Evolutionary conservation across 2,329 filamentous ascomycete genomes (phyloP).

Genomic region (Aureobasidium sp.): DNA sequence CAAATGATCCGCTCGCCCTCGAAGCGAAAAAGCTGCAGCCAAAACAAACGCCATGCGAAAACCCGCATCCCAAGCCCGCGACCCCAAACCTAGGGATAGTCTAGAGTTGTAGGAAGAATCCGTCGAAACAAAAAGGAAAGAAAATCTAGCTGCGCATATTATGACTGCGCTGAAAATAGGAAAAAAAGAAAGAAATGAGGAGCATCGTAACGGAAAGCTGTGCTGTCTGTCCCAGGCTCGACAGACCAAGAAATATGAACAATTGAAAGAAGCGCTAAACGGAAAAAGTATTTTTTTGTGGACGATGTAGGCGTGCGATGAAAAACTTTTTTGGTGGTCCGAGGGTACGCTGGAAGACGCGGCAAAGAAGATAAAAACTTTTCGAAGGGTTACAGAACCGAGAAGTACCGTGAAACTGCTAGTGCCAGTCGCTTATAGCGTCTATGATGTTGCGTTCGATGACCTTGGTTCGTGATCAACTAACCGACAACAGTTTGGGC

Average conservation of each 20-base stretch:
- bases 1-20: not conserved
- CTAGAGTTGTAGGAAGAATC: conserved; percentile 5
- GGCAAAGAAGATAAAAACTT: not conserved
- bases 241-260: conserved; percentile 14
- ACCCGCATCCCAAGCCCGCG: not conserved
- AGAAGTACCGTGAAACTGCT: not conserved
- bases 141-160: conserved; percentile 11
- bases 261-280: conserved; percentile 10
- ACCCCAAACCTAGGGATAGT: not conserved
- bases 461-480: not conserved
- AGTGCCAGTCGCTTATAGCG: not conserved
- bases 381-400: not conserved
- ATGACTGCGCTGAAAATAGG: not conserved
- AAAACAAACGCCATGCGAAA: conserved; percentile 8
- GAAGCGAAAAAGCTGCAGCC: not conserved
- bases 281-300: conserved; percentile 10
- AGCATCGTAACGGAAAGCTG: conserved; percentile 12
- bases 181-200: conserved; percentile 3
- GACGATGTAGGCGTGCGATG: not conserved
- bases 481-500: conserved; percentile 32
- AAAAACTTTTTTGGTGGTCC: conserved; percentile 13
- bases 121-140: conserved; percentile 4
- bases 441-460: not conserved
- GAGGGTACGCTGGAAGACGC: not conserved
- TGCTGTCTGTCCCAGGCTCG: conserved; percentile 13